phyloP scores from a whole-genome alignment of 495 filamentous ascomycete species.

The Pyrenopolyporus hunteri region DNA sequence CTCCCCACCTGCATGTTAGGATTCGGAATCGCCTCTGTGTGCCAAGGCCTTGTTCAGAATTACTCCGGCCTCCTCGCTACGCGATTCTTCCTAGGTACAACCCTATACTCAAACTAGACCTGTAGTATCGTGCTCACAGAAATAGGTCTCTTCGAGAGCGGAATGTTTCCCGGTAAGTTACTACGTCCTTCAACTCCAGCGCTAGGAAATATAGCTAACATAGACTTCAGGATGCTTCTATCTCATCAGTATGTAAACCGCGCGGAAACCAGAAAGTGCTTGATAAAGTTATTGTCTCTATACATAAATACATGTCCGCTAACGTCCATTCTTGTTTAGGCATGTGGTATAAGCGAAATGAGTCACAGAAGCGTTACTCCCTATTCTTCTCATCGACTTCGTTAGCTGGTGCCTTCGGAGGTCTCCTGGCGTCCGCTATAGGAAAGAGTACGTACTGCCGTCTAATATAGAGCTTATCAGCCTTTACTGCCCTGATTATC shows the following conservation, averaged over 20 bases:
- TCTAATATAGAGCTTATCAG: too few species aligned
- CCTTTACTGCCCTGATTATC: too few species aligned
- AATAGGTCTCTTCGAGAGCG: constrained; percentile 79
- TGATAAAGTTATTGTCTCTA: too few species aligned
- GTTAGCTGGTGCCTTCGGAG: constrained; percentile 86
- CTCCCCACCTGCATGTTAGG: constrained; percentile 78
- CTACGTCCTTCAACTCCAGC: constrained; percentile 33
- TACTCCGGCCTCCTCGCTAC: constrained; percentile 81
- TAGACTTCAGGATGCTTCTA: constrained; percentile 68
- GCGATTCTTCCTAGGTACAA: constrained; percentile 72
- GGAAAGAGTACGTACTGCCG: constrained; percentile 63
- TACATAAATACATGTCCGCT: not conserved
- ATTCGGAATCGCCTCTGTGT: constrained; percentile 78
- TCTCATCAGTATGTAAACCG: constrained; percentile 55
- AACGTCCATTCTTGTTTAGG: constrained; percentile 43
- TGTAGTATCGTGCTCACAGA: not conserved
- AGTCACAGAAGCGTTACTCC: constrained; percentile 86
- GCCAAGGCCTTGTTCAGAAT: constrained; percentile 80
- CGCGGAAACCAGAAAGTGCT: constrained; percentile 14
- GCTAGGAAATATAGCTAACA: constrained; percentile 33
- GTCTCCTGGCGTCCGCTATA: constrained; percentile 80
- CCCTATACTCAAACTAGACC: not conserved
- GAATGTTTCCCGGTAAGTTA: constrained; percentile 75
- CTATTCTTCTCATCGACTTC: constrained; percentile 89
- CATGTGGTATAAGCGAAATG: constrained; percentile 88